Evolutionary conservation across 2,329 filamentous ascomycete genomes (phyloP), one percentile per base, ranked within the genome.

Genomic region (Endothia cerciana): DNA sequence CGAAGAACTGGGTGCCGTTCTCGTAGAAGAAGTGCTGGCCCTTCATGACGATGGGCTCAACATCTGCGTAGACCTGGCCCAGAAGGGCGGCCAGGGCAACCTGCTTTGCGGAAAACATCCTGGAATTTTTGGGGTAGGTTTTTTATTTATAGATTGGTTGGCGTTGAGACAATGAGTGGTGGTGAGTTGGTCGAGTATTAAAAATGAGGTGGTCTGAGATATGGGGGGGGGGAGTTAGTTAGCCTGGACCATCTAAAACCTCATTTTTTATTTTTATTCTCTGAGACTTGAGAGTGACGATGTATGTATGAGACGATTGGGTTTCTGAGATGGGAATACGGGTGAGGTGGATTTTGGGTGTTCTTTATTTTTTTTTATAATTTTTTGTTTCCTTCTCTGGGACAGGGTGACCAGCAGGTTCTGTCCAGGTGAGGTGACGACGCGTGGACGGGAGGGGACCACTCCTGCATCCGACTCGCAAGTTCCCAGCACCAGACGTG

Each of bases 1-100:
- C 92, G 84, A 89, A 96, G 81, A 86, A 86, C 73, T 86, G 82
- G 22, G 83, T 85, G 69, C 83, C 83, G 73, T 89, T 91, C 78
- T 91, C 85, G 83, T 91, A 94, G 85, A 96, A 97, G 85, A 97
- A 94, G 56, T 66, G 64, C 60, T 68, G 66, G 28, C 66, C 66
- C 60, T 68, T 68, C 47, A 63, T 62, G 64, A 68, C 64, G 60
- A 68, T 63, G 64, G 66, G 66, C 66, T 68, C 66, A n/a, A 61
- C 58, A 30, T 61, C 57, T 38, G 66, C 63, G 41, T 36, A 60
- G 51, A 58, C 63, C 57, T 59, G 17, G 57, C 63, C 66, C 53
- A 66, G 56, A 43, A 66, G 56, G 64, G 64, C 63, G 45, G 66
- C 66, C 60, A 68, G 41, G 28, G 53, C 57, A 15, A 68, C n/a